Evolutionary conservation across 768 basidiomycete genomes (phyloP).

Genomic region (Thelephora aurantiotincta): DNA sequence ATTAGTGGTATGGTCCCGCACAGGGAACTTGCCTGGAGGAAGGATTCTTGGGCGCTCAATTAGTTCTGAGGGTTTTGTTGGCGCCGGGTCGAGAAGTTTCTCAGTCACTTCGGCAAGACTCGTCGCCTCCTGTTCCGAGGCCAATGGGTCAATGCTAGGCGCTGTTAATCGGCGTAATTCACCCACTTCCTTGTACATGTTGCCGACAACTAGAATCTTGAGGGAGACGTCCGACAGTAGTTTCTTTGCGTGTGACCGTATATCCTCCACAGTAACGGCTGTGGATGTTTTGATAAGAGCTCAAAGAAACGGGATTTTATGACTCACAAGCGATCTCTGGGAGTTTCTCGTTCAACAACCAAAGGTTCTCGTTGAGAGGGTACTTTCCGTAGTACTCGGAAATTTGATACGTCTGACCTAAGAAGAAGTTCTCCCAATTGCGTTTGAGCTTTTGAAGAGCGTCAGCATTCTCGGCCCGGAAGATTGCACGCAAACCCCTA

Average conservation of each 20-base stretch:
- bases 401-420: constrained; percentile 70
- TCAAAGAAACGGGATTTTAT: neutral
- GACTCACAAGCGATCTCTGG: constrained; percentile 57
- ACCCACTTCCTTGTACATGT: constrained; percentile 70
- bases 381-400: constrained; percentile 68
- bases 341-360: constrained; percentile 68
- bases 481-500: constrained; percentile 16
- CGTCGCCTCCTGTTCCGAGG: constrained; percentile 51
- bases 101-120: constrained; percentile 61
- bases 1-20: neutral
- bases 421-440: constrained; percentile 77
- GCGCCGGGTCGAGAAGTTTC: constrained; percentile 37
- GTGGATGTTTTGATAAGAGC: neutral
- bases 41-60: constrained; percentile 42
- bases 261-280: constrained; percentile 63
- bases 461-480: neutral
- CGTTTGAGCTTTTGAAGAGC: constrained; percentile 40
- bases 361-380: constrained; percentile 54
- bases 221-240: constrained; percentile 55
- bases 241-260: constrained; percentile 43
- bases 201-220: constrained; percentile 69
- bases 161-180: neutral
- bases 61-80: constrained; percentile 41
- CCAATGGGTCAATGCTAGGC: neutral
- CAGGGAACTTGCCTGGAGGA: constrained; percentile 37